A percentile compares a stretch with the other conserved stretches of the same genome.
These are phyloP conservation scores for Xylariomycetidae sp. DNA, from an alignment of 2,329 filamentous ascomycete genomes.

Conservation along the genomic window DNA sequence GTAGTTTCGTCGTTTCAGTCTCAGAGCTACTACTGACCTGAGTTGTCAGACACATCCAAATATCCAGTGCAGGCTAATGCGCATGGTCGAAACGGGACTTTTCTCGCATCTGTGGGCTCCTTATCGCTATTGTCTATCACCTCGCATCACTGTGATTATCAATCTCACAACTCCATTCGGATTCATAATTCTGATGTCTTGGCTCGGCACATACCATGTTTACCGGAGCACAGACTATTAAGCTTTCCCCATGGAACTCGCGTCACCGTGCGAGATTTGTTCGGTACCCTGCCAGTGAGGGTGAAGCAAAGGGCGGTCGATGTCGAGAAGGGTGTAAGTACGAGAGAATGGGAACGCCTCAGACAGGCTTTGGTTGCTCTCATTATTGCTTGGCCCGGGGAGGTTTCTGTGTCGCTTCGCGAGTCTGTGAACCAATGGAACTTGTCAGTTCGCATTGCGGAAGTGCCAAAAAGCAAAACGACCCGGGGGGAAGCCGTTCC, in stretches of 20 bases:
- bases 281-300: constrained; percentile 85
- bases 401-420: constrained; percentile 53
- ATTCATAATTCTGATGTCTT: constrained; percentile 67
- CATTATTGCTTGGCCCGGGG: constrained; percentile 63
- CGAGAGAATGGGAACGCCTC: constrained; percentile 63
- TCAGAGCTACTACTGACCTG: too few species aligned
- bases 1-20: too few species aligned
- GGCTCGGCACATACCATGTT: constrained; percentile 58
- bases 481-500: constrained; percentile 9
- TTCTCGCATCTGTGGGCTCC: constrained; percentile 70
- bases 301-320: constrained; percentile 69
- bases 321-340: constrained; percentile 44
- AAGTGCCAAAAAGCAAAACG: constrained; percentile 3
- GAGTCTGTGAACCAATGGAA: constrained; percentile 40
- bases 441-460: constrained; percentile 30
- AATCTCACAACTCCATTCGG: constrained; percentile 59
- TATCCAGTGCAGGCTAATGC: constrained; percentile 38
- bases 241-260: constrained; percentile 65
- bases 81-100: constrained; percentile 69
- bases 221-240: constrained; percentile 51
- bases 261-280: constrained; percentile 73
- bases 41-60: constrained; percentile 79
- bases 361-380: constrained; percentile 56
- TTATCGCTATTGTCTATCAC: constrained; percentile 73
- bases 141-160: constrained; percentile 60